Conservation (phyloP, 129 eudicot genomes). For the Silybum marianum region DNA sequence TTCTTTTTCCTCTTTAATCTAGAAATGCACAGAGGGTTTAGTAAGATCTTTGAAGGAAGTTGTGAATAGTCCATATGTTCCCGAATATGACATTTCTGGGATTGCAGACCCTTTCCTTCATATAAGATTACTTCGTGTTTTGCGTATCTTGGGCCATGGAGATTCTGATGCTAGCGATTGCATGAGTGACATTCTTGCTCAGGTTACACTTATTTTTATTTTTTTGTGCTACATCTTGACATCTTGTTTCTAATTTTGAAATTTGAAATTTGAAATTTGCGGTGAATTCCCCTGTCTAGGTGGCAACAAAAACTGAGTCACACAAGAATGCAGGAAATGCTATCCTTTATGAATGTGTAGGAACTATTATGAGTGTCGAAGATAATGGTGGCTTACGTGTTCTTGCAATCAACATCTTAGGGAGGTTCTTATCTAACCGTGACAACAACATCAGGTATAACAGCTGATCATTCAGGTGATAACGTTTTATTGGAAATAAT, state of each 20-base stretch:
- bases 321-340: slow-evolving; percentile 69
- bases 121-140: slow-evolving; percentile 74
- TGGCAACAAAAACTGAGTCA: slow-evolving; percentile 97
- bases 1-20: slow-evolving; percentile 28
- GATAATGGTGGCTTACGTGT: slow-evolving; percentile 73
- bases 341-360: slow-evolving; percentile 91
- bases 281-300: slow-evolving; percentile 45
- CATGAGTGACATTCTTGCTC: slow-evolving; percentile 99
- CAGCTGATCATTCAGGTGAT: not conserved
- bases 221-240: slow-evolving; percentile 4
- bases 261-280: not conserved
- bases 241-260: not conserved
- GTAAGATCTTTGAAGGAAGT: slow-evolving; percentile 86
- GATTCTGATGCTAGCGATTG: slow-evolving; percentile 95
- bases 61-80: slow-evolving; percentile 93
- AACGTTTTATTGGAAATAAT: not conserved
- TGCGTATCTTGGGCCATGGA: slow-evolving; percentile 88
- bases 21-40: slow-evolving; percentile 88
- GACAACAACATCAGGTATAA: slow-evolving; percentile 87
- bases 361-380: slow-evolving; percentile 68
- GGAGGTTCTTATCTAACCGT: slow-evolving; percentile 74
- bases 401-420: slow-evolving; percentile 74
- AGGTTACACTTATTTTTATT: slow-evolving; percentile 49
- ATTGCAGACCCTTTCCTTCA: slow-evolving; percentile 96
- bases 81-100: slow-evolving; percentile 91